Base-by-base conservation (phyloP, 805 yeast species). In the Saccharomycopsis guyanensis region DNA sequence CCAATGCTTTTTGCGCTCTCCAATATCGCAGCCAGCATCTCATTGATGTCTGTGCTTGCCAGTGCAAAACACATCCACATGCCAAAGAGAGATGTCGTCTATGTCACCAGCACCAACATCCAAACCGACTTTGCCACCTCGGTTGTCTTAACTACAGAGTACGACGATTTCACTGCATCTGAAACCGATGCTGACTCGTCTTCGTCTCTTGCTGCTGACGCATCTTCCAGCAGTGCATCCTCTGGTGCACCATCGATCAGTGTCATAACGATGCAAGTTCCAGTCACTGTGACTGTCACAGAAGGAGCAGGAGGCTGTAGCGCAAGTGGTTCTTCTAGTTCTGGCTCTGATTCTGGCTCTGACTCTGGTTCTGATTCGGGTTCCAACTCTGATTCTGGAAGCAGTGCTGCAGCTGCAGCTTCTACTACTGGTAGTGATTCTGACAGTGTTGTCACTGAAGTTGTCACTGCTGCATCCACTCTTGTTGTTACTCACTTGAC, bases 21-120 rank as follows among this genome's bases (percentile, higher is more conserved):
- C n/a, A n/a, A n/a, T n/a, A n/a, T n/a, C n/a, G n/a, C n/a, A n/a
- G n/a, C n/a, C n/a, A n/a, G n/a, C n/a, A n/a, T n/a, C n/a, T n/a
- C n/a, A n/a, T n/a, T n/a, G n/a, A n/a, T n/a, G n/a, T n/a, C n/a
- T n/a, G n/a, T n/a, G n/a, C n/a, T n/a, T n/a, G n/a, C n/a, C n/a
- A n/a, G n/a, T n/a, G n/a, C n/a, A n/a, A n/a, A n/a, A n/a, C n/a
- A n/a, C n/a, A n/a, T n/a, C n/a, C n/a, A n/a, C n/a, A n/a, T n/a
- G n/a, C n/a, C n/a, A n/a, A 20, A 20, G 40, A 15, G 38, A 15
- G 40, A 37, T 37, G 25, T 37, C 18, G 40, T 37, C 25, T 37
- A 37, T 7, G 23, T 37, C 25, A 20, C 40, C 16, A 22, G 42
- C 24, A 27, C 18, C 19, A 18, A 27, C 18, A 18, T 15, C 29